Percentiles rank a stretch among this genome's conserved stretches.
Evolutionary conservation across 2,329 filamentous ascomycete species (phyloP).

Genomic region (Colletotrichum tofieldiae): DNA sequence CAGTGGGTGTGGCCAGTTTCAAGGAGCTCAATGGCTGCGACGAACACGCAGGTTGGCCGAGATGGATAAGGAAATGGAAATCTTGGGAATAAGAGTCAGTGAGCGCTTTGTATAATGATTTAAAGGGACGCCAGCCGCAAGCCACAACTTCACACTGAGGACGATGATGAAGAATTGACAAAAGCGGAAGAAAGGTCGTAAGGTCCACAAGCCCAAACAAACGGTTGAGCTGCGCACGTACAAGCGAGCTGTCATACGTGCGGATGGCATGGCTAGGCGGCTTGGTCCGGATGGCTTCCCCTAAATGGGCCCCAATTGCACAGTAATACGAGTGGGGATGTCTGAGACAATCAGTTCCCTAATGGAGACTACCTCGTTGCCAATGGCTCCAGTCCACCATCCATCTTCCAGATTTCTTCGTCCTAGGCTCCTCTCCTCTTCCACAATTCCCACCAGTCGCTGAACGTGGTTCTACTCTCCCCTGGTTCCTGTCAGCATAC

Average conservation of each 20-base stretch:
- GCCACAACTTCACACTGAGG: neutral
- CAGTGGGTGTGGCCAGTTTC: neutral
- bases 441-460: neutral
- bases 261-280: conserved; percentile 1
- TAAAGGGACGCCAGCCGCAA: neutral
- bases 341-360: conserved; percentile 34
- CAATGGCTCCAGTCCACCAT: neutral
- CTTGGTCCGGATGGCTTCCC: conserved; percentile 6
- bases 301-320: conserved; percentile 12
- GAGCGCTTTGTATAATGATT: neutral
- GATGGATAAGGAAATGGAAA: neutral
- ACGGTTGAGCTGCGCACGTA: conserved; percentile 6
- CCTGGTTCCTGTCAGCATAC: conserved; percentile 20
- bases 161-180: conserved; percentile 1
- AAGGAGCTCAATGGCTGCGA: neutral
- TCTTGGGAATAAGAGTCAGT: neutral
- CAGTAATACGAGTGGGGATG: conserved; percentile 18
- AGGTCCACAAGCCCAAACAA: conserved; percentile 3
- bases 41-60: neutral
- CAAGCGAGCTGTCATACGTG: conserved; percentile 3
- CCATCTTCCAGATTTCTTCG: neutral
- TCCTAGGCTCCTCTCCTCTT: neutral
- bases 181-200: neutral
- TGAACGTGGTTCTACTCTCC: neutral
- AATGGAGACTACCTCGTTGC: conserved; percentile 21